These are phyloP conservation scores for Cylindrotheca fusiformis DNA, from an alignment of 108 stramenopile genomes.

Conservation along the genomic window DNA sequence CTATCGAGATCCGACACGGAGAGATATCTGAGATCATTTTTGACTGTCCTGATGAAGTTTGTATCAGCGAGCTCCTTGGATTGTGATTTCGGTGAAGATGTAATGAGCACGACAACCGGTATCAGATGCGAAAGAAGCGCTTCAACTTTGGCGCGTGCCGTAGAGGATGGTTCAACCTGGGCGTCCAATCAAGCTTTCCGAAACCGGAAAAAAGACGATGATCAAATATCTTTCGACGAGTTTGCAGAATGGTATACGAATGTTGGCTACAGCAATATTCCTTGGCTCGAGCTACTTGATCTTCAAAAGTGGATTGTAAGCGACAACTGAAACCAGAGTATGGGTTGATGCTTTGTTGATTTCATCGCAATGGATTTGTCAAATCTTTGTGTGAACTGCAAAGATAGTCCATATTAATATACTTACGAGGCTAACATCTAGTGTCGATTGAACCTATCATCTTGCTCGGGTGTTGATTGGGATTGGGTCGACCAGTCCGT, in stretches of 20 bases:
- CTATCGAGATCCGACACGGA: slow-evolving; percentile 56
- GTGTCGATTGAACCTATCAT: too few species aligned
- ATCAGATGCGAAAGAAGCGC: slow-evolving; percentile 42
- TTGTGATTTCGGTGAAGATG: slow-evolving; percentile 29
- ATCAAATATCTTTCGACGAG: slow-evolving; percentile 76
- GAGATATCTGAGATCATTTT: slow-evolving; percentile 74
- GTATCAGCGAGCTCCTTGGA: slow-evolving; percentile 46
- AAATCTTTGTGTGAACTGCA: too few species aligned
- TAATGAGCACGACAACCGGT: slow-evolving; percentile 39
- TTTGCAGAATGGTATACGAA: slow-evolving; percentile 93
- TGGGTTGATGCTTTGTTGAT: too few species aligned
- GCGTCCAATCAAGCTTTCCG: slow-evolving; percentile 67
- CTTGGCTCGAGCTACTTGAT: slow-evolving; percentile 89
- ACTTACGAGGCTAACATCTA: too few species aligned
- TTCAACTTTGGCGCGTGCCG: slow-evolving; percentile 48
- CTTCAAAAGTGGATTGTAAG: slow-evolving; percentile 74
- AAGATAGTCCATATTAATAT: too few species aligned
- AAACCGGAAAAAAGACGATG: slow-evolving; percentile 20
- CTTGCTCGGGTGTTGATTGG: too few species aligned
- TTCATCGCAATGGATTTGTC: too few species aligned
- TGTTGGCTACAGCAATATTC: slow-evolving; percentile 73
- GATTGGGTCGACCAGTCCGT: too few species aligned
- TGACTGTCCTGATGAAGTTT: slow-evolving; percentile 68
- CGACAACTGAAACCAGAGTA: slow-evolving; percentile 9
- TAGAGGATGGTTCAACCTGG: slow-evolving; percentile 80